phyloP scores from a whole-genome alignment of 768 basidiomycete genomes.

The Hypholoma sublateritium region DNA sequence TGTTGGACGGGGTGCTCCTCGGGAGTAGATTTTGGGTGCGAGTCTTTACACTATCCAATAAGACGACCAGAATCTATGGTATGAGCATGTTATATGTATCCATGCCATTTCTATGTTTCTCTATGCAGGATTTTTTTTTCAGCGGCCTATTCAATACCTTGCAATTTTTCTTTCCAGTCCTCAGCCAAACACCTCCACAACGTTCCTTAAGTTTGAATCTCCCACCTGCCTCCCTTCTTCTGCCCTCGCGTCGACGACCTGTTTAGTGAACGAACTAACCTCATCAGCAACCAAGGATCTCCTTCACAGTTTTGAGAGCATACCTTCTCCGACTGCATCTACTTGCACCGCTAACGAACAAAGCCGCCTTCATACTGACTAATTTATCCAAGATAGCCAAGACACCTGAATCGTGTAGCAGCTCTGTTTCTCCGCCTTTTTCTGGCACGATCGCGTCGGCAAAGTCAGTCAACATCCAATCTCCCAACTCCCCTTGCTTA shows the following conservation, averaged over 20 bases:
- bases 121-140: slow-evolving; percentile 18
- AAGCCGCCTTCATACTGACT: slow-evolving; percentile 43
- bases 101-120: slow-evolving; percentile 21
- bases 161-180: neutral
- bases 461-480: slow-evolving; percentile 45
- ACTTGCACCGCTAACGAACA: slow-evolving; percentile 50
- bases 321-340: slow-evolving; percentile 51
- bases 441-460: slow-evolving; percentile 27
- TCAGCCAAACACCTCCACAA: slow-evolving; percentile 46
- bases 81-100: slow-evolving; percentile 23
- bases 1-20: slow-evolving; percentile 85
- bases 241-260: slow-evolving; percentile 46
- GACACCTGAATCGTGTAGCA: slow-evolving; percentile 49
- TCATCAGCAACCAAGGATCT: slow-evolving; percentile 12
- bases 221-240: slow-evolving; percentile 19
- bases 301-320: neutral
- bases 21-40: slow-evolving; percentile 48
- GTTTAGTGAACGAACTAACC: slow-evolving; percentile 51
- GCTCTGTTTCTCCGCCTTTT: slow-evolving; percentile 23
- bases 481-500: slow-evolving; percentile 34
- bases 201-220: slow-evolving; percentile 30
- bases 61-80: slow-evolving; percentile 18
- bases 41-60: slow-evolving; percentile 18
- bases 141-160: neutral
- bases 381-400: slow-evolving; percentile 58